Base-by-base conservation (phyloP, 345 rosid species). In the Excoecaria cochinchinensis region DNA sequence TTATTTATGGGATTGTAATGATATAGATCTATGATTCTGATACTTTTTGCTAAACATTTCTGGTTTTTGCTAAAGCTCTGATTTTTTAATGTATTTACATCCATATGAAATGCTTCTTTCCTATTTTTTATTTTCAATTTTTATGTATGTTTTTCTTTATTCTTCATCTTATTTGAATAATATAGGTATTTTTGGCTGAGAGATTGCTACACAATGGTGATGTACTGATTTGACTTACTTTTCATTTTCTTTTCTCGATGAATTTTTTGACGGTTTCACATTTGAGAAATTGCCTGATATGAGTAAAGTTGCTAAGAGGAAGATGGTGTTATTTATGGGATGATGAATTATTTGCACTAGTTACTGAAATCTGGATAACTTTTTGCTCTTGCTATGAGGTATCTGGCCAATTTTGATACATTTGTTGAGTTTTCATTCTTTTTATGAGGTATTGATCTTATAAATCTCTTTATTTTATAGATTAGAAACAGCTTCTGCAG, bases 321-420 rank as follows among this genome's bases (percentile, higher is more conserved):
- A 44, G 48, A 44, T 52, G 57, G n/a, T 19, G 17, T 52, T 16
- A 14, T 52, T 6, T 52, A 5, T 52, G 57, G 57, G 16, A 19
- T 52, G n/a, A 52, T 52, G n/a, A 16, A 24, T 22, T 59, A 24
- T 59, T 10, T 59, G 57, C 24, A 8, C 1, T 59, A 8, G 63
- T 22, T 59, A 24, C 38, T 59, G 31, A 59, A 24, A 15, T 52
- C 57, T 52, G n/a, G 19, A 17, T 52, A 52, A 74, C 91, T 95
- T 70, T 39, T 74, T 3, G 31, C 82, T 46, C 89, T 92, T 83
- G 85, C 87, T 70, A 84, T 78, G 92, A 94, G 94, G 98, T 94
- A 64, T 67, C 79, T 47, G 60, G 62, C 58, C 47, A 44, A 76
- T 62, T 77, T 25, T 75, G 55, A 21, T 38, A 11, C 9, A 0